Base-by-base conservation (phyloP, 2,329 filamentous ascomycete genomes). In the Sphaceloma murrayae region DNA sequence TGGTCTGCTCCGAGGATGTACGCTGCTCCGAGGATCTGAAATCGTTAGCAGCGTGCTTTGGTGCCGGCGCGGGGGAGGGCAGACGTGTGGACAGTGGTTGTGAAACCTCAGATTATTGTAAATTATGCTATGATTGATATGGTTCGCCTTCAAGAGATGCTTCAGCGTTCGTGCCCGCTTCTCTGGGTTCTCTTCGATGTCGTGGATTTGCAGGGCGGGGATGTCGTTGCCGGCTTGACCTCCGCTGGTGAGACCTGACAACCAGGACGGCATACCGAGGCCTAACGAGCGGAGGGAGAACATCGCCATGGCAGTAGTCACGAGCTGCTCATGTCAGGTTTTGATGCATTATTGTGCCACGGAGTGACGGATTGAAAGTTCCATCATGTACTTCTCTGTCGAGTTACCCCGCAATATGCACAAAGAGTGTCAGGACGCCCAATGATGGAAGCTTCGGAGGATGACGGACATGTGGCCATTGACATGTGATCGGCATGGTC, bases 121-220 rank as follows among this genome's bases (percentile, higher is more conserved):
- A 45, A 94, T 66, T 52, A 96, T 80, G 22, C 86, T 78, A 63
- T 94, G 77, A 59, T 91, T 94, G 53, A 81, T 80, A 66, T 98
- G 91, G 61, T 96, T 96, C 43, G 88, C 81, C 62, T 84, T 85
- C 49, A 98, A 63, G 10, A 98, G 70, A 64, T 96, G 87, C 67
- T 94, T 95, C 49, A 98, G 71, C 14, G 85, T 85, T 49, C 89
- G 73, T 13, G 82, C 78, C 46, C 83, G 73, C 61, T 85, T 89
- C 58, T 93, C 86, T 6, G 79, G 73, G 36, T 78, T 73, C 4
- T 80, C 82, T 65, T 96, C 89, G 54, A 94, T 74, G 60, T 83
- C 76, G 63, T 93, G 78, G 46, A 85, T 71, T 51, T 83, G 69
- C 45, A 89, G 80, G 0, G 82, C 69, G 6, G 82, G 71, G 5